Evolutionary conservation across 208 protist genomes (phyloP).

Genomic region (Jaenimonas drosophilae): DNA sequence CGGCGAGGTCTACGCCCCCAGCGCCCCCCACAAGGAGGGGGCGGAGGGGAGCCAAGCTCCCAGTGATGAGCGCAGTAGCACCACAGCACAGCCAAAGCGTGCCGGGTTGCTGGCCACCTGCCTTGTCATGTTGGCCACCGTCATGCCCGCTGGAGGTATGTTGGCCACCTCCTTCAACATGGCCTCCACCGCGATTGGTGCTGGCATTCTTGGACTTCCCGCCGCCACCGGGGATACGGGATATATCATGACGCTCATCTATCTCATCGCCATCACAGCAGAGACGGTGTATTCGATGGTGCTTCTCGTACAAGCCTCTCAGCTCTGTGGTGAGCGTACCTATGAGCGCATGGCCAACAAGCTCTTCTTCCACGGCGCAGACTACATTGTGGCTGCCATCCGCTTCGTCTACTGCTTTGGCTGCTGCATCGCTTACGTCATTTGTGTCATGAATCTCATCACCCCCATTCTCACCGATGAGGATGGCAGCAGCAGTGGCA

Average conservation of each 20-base stretch:
- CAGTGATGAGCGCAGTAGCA: too few relatives aligned
- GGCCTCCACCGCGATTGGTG: constrained; percentile 44
- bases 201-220: constrained; percentile 55
- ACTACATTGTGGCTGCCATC: constrained; percentile 33
- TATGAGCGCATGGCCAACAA: constrained; percentile 19
- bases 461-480: constrained; percentile 10
- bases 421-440: constrained; percentile 35
- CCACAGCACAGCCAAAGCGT: too few relatives aligned
- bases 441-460: constrained; percentile 29
- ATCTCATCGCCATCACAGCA: constrained; percentile 22
- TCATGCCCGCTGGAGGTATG: constrained; percentile 37
- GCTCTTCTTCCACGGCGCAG: constrained; percentile 29
- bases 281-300: constrained; percentile 29
- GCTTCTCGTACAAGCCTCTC: constrained; percentile 9
- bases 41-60: too few relatives aligned
- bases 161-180: constrained; percentile 37
- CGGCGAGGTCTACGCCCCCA: too few relatives aligned
- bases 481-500: constrained; percentile 5
- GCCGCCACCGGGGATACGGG: constrained; percentile 35
- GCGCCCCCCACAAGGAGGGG: too few relatives aligned
- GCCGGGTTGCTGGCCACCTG: too few relatives aligned
- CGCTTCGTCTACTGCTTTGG: constrained; percentile 51
- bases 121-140: not conserved
- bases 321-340: constrained; percentile 12
- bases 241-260: constrained; percentile 20